A percentile compares a stretch with the other conserved stretches of the same genome.
phyloP scores from a whole-genome alignment of 148 eudicot species.

The Polygonum aviculare region DNA sequence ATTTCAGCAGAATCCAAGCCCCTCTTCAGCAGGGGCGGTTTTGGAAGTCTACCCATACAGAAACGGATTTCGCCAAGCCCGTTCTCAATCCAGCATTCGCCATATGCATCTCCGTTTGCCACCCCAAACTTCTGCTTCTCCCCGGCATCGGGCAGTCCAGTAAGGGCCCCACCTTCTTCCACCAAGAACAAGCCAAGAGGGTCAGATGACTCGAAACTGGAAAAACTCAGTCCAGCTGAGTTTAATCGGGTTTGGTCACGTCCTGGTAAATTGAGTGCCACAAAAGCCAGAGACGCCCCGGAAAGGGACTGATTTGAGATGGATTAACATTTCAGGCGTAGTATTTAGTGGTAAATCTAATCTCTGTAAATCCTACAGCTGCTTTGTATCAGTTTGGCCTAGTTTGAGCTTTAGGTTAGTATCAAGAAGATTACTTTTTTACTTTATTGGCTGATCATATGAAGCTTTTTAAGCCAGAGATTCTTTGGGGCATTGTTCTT shows the following conservation, averaged over 20 bases:
- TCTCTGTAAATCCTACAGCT: slow-evolving; percentile 8
- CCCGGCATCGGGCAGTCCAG: slow-evolving; percentile 64
- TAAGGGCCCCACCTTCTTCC: slow-evolving; percentile 31
- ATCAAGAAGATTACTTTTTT: background rate
- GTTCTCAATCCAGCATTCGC: slow-evolving; percentile 81
- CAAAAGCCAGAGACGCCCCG: slow-evolving; percentile 47
- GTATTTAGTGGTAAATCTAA: background rate
- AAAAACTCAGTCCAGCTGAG: slow-evolving; percentile 27
- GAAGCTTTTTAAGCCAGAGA: background rate
- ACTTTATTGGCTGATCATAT: slow-evolving; percentile 4
- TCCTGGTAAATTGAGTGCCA: slow-evolving; percentile 39
- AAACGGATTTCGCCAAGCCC: slow-evolving; percentile 90
- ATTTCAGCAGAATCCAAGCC: slow-evolving; percentile 51
- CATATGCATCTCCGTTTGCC: slow-evolving; percentile 76
- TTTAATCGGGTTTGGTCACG: slow-evolving; percentile 43
- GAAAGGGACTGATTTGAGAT: slow-evolving; percentile 30
- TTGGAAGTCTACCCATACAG: slow-evolving; percentile 63
- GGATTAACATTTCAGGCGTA: background rate
- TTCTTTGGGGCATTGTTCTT: background rate
- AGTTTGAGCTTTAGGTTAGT: slow-evolving; percentile 9
- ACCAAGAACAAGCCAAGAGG: slow-evolving; percentile 15
- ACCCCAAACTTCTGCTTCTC: slow-evolving; percentile 85
- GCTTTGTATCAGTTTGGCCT: background rate
- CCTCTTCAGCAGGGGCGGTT: slow-evolving; percentile 61
- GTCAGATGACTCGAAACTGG: slow-evolving; percentile 20